Base-by-base conservation (phyloP, 495 filamentous ascomycete species). In the Daldinia vernicosa region DNA sequence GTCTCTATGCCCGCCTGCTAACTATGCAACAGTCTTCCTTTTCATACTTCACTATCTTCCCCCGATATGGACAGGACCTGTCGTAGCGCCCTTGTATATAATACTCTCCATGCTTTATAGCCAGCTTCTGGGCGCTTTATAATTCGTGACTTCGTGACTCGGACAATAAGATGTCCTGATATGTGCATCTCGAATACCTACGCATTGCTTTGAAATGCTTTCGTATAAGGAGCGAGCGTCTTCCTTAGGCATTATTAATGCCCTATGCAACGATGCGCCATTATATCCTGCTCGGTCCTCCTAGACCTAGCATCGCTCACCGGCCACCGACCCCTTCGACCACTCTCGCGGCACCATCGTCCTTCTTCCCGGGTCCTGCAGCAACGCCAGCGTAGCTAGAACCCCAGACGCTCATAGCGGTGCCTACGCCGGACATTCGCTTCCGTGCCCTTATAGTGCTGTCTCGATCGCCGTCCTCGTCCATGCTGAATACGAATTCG, bases 401-500 rank as follows among this genome's bases (percentile, higher is more conserved):
- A 12, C 74, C 77, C 57, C 72, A 71, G 30, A 76, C 70, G 8
- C 76, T 52, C n/a, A 81, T 74, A 62, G 75, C 76, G 3, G 74
- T 69, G 37, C 72, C 67, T 9, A 74, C 77, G 11, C 78, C 81
- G 22, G 81, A 83, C 32, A 64, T 77, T 22, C 83, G 77, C 74
- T 85, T 85, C 54, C 77, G 67, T 17, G 79, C 78, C 15, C 80
- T 71, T 71, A 77, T 76, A 15, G 74, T 80, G 52, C 77, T 79
- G 28, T 87, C 81, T 3, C 78, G 76, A 1, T 89, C 88, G 53
- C 89, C 88, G 64, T 92, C 91, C 61, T 92, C 91, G 71, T 93
- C 91, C 91, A 94, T 93, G 35, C 85, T 88, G 66, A 94, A 94
- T n/a, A 93, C 91, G 55, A 92, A 85, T 27, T 92, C 88, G 19